Evolutionary conservation across 225 moss, liverwort and hornwort genomes (phyloP), one percentile per base, ranked within the genome.

Genomic region (Bryum argenteum): DNA sequence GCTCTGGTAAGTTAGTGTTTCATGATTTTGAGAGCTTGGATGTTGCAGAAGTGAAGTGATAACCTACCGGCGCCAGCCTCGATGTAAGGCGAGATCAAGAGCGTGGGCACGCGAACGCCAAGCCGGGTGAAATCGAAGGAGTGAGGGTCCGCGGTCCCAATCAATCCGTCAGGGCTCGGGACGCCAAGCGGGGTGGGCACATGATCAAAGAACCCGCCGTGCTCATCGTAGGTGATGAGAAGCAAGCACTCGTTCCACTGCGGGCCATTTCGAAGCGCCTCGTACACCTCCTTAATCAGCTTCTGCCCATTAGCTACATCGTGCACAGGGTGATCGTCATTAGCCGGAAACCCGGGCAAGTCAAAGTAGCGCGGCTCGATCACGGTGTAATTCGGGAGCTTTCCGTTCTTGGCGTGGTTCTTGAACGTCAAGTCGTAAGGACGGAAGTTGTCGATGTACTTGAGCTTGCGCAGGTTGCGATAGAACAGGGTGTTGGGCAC

Each of bases 121-220:
- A 96, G 81, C 38, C 93, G 44, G 19, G 91, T 91, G 59, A 96
- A 96, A n/a, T 96, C 90, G 78, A 96, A 96, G 5, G 71, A 58
- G 62, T 89, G 75, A 0, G 86, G 89, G 0, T 88, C 81, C 23
- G 84, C 80, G 0, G 84, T 79, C 0, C 93, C 96, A 16, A 82
- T 78, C 4, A 90, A 4, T 0, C 87, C 93, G 58, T 96, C 91
- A 0, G 96, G 96, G 8, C 90, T 91, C 1, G 96, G 96, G 0
- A 96, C 81, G 14, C 88, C 90, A 5, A 85, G 38, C 13, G 72
- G 52, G 3, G 96, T 93, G 39, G 96, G 80, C 17, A 90, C 91
- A 57, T 96, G 96, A 65, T 93, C 96, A 5, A 80, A 89, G 23
- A 96, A 89, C 15, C 96, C 96, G 41, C 96, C 96, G 13, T 96